A percentile compares a stretch with the other conserved stretches of the same genome.
phyloP scores from a whole-genome alignment of 208 protist genomes.

The Trypanosoma melophagium region DNA sequence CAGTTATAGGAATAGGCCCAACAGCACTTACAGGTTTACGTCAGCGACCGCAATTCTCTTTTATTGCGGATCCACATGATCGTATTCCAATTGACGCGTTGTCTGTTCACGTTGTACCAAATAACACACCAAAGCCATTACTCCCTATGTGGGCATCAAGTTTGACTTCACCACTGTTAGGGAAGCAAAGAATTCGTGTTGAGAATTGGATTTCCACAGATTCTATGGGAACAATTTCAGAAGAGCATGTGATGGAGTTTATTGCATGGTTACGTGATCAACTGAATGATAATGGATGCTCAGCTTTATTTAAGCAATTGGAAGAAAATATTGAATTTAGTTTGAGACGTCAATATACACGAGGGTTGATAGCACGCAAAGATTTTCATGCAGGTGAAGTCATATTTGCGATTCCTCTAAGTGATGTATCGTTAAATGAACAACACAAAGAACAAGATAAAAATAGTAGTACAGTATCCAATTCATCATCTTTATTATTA shows the following conservation, averaged over 20 bases:
- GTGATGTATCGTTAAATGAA: background rate
- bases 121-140: constrained; percentile 59
- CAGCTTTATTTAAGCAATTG: constrained; percentile 26
- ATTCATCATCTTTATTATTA: background rate
- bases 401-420: constrained; percentile 54
- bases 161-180: constrained; percentile 57
- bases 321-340: constrained; percentile 39
- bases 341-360: constrained; percentile 34
- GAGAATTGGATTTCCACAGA: constrained; percentile 64
- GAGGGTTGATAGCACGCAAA: constrained; percentile 60
- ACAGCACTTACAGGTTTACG: background rate
- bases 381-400: constrained; percentile 42
- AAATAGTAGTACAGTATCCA: background rate
- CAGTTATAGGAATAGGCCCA: background rate
- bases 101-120: constrained; percentile 45
- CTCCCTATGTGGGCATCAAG: constrained; percentile 76
- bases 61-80: constrained; percentile 31
- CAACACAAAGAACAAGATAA: background rate
- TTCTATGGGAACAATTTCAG: constrained; percentile 28
- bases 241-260: constrained; percentile 28
- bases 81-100: constrained; percentile 19
- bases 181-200: constrained; percentile 42
- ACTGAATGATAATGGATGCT: background rate
- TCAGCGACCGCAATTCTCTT: constrained; percentile 43
- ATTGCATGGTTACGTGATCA: constrained; percentile 25